A percentile compares a stretch with the other conserved stretches of the same genome.
Conservation (phyloP, 164 flowering plant genomes). For the Cinnamomum micranthum region DNA sequence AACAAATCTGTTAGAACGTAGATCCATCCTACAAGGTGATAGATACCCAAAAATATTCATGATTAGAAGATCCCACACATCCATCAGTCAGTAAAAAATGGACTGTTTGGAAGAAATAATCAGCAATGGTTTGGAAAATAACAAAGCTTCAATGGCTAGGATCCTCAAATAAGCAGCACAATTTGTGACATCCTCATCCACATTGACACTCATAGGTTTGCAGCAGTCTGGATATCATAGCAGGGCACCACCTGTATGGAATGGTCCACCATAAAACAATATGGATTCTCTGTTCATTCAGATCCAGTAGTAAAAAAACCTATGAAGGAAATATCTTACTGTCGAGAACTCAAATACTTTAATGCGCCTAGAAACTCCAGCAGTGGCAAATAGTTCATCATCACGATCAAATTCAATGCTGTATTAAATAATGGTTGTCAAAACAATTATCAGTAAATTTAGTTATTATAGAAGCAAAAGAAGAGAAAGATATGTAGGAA, state of each 20-base stretch:
- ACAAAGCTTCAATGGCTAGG: neutral
- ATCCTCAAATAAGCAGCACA: neutral
- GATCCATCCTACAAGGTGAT: neutral
- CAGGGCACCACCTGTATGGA: neutral
- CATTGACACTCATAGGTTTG: neutral
- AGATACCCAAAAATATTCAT: neutral
- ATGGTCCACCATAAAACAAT: neutral
- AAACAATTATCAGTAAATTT: neutral
- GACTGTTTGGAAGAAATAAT: no score
- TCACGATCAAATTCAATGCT: conserved; percentile 99
- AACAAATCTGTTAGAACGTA: neutral
- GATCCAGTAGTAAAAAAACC: neutral
- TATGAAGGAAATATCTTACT: conserved; percentile 34
- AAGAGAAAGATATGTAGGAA: neutral
- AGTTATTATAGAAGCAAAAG: neutral
- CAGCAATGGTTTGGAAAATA: neutral
- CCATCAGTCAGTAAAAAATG: neutral
- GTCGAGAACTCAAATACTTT: conserved; percentile 91
- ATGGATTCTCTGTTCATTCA: neutral
- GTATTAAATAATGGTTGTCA: conserved; percentile 23
- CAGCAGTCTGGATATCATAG: neutral
- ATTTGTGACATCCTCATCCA: neutral
- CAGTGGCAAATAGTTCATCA: conserved; percentile 95
- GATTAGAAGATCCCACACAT: neutral
- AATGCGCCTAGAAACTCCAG: conserved; percentile 93